phyloP scores from a whole-genome alignment of 352 stramenopile genomes.

The Globisporangium ultimum region DNA sequence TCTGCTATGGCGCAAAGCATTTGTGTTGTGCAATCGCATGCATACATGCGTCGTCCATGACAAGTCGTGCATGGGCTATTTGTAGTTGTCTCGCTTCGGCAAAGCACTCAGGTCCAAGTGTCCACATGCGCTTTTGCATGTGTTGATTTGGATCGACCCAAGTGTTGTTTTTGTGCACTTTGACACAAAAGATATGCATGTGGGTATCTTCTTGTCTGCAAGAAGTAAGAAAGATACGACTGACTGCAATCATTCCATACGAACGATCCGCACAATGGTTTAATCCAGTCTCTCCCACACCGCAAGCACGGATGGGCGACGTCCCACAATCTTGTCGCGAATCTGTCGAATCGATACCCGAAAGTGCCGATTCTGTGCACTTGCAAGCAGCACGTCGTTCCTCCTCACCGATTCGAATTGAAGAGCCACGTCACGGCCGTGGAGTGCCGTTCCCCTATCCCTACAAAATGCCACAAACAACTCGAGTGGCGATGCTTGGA shows the following conservation, averaged over 20 bases:
- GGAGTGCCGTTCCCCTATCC: not conserved
- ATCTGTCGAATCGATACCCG: not conserved
- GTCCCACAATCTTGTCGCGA: not conserved
- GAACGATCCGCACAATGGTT: not conserved
- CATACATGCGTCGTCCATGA: too few species aligned
- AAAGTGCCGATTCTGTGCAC: too few species aligned
- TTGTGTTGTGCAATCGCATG: too few species aligned
- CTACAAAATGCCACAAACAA: constrained; percentile 6
- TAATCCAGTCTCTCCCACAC: not conserved
- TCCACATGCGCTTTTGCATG: too few species aligned
- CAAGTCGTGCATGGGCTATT: too few species aligned
- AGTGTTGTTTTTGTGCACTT: not conserved
- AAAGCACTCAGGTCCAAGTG: too few species aligned
- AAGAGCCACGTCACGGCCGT: constrained; percentile 9
- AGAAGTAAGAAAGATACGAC: not conserved
- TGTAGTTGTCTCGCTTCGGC: too few species aligned
- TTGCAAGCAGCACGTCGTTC: not conserved
- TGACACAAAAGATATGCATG: not conserved
- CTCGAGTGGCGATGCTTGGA: too few species aligned
- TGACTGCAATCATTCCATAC: too few species aligned
- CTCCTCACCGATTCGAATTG: constrained; percentile 3
- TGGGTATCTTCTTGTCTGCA: not conserved
- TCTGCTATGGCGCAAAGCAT: too few species aligned
- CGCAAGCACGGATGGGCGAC: constrained; percentile 1
- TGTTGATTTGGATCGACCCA: too few species aligned